Conservation (phyloP, 1,284 basidiomycete genomes). For the Mrakiaceae sp. region DNA sequence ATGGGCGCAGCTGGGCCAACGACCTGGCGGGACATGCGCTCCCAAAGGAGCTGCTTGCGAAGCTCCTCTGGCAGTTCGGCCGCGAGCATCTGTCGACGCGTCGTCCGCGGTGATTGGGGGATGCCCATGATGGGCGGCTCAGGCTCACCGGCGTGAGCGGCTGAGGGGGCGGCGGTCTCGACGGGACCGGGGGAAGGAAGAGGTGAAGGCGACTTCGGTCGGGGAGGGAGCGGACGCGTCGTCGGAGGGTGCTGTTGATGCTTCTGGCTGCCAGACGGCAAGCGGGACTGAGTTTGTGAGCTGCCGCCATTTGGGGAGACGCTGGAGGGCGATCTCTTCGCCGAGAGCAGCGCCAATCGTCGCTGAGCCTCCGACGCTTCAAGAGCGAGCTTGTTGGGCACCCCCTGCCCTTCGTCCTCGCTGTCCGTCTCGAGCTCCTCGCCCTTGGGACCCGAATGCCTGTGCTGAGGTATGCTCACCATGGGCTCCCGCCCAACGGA, state of each 20-base stretch:
- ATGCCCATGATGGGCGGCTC: conserved; percentile 4
- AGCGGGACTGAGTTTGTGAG: no score
- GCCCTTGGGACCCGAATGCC: background rate
- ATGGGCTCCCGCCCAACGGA: conserved; percentile 4
- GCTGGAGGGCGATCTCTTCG: conserved; percentile 1
- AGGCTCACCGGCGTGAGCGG: background rate
- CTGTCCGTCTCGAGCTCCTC: conserved; percentile 13
- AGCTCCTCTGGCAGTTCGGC: conserved; percentile 17
- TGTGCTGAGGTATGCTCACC: background rate
- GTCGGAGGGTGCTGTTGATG: conserved; percentile 5
- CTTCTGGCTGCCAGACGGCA: background rate
- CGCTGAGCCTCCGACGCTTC: conserved; percentile 15
- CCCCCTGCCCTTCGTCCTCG: conserved; percentile 5
- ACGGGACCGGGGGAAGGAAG: background rate
- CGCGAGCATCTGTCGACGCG: conserved; percentile 16
- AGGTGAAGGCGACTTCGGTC: background rate
- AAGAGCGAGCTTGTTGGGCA: conserved; percentile 6
- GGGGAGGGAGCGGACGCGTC: conserved; percentile 13
- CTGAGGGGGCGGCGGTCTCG: background rate
- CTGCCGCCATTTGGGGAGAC: background rate
- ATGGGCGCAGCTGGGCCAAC: conserved; percentile 3
- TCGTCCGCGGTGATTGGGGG: conserved; percentile 14
- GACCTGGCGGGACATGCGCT: conserved; percentile 17
- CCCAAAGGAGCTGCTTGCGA: conserved; percentile 17
- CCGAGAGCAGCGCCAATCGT: conserved; percentile 4